A percentile compares a stretch with the other conserved stretches of the same genome.
Conservation (phyloP, 1,284 basidiomycete species). For the Cutaneotrichosporon sp. region DNA sequence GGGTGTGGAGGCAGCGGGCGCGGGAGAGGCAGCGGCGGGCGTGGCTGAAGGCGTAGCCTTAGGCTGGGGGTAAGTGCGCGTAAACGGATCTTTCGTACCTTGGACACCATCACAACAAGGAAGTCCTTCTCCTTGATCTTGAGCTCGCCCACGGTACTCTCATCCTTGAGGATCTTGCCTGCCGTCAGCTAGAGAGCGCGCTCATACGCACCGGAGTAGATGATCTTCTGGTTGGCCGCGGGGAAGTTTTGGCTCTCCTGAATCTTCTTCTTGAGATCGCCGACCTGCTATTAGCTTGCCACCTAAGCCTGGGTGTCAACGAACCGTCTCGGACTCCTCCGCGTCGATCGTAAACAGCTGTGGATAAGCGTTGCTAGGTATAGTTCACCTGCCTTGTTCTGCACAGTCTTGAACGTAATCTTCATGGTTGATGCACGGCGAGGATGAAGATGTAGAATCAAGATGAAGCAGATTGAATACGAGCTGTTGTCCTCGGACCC, state of each 20-base stretch:
- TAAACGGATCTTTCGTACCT: constrained; percentile 52
- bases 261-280: constrained; percentile 80
- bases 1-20: constrained; percentile 34
- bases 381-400: constrained; percentile 85
- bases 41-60: constrained; percentile 42
- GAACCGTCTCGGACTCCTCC: constrained; percentile 67
- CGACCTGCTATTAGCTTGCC: constrained; percentile 51
- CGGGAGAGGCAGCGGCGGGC: constrained; percentile 33
- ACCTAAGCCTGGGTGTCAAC: constrained; percentile 12
- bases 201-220: constrained; percentile 70
- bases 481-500: too few species aligned
- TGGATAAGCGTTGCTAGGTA: constrained; percentile 57
- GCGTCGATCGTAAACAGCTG: constrained; percentile 68
- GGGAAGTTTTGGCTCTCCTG: constrained; percentile 58
- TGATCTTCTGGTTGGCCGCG: constrained; percentile 87
- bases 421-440: constrained; percentile 59
- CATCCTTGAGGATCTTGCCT: constrained; percentile 91
- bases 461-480: too few species aligned
- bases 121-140: constrained; percentile 99
- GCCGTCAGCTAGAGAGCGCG: constrained; percentile 8
- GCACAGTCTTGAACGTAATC: constrained; percentile 87
- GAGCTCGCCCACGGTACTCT: constrained; percentile 80
- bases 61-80: constrained; percentile 24
- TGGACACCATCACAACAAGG: constrained; percentile 95
- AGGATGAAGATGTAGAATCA: not conserved